Evolutionary conservation across 2,329 filamentous ascomycete species (phyloP), one percentile per base, ranked within the genome.

Genomic region (Beauveria medogensis): DNA sequence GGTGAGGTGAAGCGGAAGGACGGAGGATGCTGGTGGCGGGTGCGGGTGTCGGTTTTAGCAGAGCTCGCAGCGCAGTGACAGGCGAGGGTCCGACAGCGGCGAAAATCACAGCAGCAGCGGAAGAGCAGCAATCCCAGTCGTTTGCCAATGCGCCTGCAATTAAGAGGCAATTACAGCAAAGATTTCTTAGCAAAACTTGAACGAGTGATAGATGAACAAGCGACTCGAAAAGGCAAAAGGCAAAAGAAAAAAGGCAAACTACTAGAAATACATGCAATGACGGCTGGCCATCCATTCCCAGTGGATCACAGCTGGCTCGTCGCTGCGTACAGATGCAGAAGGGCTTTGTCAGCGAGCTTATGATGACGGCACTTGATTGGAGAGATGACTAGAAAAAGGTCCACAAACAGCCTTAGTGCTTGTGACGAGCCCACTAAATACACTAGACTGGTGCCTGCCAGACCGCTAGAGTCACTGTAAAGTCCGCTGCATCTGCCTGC

Each of bases 281-380:
- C 52, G 30, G 18, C 59, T 41, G 52, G 46, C 46, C 46, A 30
- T 51, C 53, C 28, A 43, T 50, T 7, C 24, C 18, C 52, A 47
- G 59, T 61, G 59, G 52, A 61, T 50, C 52, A 56, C 34, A 14
- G 28, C 28, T 53, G 46, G 37, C 37, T 30, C 18, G 12, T 53
- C 56, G 56, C 56, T 40, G 56, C 7, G 22, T 52, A 14, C 37
- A 59, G 47, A 41, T 26, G 22, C 18, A 41, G 30, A 44, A 10
- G 34, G 40, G 57, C 57, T 59, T 59, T 61, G 59, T 61, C 59
- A 61, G 59, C 59, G 53, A 37, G 34, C 12, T n/a, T 5, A 7
- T n/a, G 5, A 44, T 14, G 40, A n/a, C 14, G n/a, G 10, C 26
- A 14, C 5, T 10, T 51, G 40, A 59, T 59, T 59, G 57, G 57